Evolutionary conservation across 106 monocot species (phyloP), one percentile per base, ranked within the genome.

Genomic region (Posidonia australis): DNA sequence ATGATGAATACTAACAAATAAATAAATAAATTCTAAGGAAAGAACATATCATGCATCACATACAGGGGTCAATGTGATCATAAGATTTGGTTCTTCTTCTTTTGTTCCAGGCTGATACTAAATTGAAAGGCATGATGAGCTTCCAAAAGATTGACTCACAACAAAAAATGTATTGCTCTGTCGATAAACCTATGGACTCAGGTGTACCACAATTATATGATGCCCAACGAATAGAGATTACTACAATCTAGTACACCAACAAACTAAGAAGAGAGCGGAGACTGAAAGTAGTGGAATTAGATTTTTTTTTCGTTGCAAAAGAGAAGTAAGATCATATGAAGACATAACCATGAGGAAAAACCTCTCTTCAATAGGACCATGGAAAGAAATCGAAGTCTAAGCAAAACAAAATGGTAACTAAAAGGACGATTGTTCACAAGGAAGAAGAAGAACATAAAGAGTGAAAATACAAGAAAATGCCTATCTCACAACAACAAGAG

Each of bases 31-130:
- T 25, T 19, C 10, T 27, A 16, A 58, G 2, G 10, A 61, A 19
- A 31, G 36, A 36, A 4, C n/a, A 53, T 20, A 21, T 21, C 23
- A 53, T 21, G 9, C 53, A 21, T 53, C 53, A 72, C 84, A 24
- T 77, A 92, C 92, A 92, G 31, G 78, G 84, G 73, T 87, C 80
- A 19, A 79, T 54, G 26, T 76, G 74, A 55, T 87, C 92, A 5
- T 80, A 68, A 19, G 86, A 92, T 66, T 82, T 86, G 77, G 81
- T 92, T 68, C 86, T 72, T 53, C 86, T 73, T 46, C 90, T 79
- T 26, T 78, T 87, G 75, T 82, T 92, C 92, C 92, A 92, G 42
- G 84, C 79, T 29, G 81, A 82, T 60, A 92, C 92, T 17, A 92
- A 60, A 54, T 63, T 71, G 72, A 92, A 84, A 74, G 84, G 83